Conservation (phyloP, 2,329 filamentous ascomycete genomes). For the Xylaria sp. region DNA sequence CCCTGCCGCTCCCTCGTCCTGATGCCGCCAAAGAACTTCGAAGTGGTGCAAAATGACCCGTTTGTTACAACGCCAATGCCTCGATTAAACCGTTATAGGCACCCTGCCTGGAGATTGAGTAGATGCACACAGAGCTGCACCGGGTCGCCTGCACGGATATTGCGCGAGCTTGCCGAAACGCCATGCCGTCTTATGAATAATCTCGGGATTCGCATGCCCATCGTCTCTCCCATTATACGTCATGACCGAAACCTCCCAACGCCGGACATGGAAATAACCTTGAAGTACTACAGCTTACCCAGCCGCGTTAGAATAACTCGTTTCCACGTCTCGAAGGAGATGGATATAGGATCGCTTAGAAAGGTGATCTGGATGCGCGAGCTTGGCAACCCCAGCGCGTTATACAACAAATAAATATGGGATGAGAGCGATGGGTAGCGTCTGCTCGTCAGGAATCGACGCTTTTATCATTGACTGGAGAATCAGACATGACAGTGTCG, state of each 20-base stretch:
- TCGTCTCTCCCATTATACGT: conserved; percentile 13
- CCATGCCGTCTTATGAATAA: conserved; percentile 6
- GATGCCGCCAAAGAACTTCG: neutral
- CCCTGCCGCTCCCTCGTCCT: neutral
- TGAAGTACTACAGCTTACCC: conserved; percentile 5
- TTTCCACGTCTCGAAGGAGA: conserved; percentile 23
- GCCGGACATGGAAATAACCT: conserved; percentile 31
- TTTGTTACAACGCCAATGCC: neutral
- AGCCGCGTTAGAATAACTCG: conserved; percentile 4
- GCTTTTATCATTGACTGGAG: conserved; percentile 42
- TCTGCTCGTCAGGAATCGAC: conserved; percentile 27
- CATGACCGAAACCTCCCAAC: conserved; percentile 30
- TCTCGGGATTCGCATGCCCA: conserved; percentile 7
- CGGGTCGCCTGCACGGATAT: neutral
- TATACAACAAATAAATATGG: conserved; percentile 19
- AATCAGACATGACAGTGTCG: conserved; percentile 45
- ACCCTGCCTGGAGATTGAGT: neutral
- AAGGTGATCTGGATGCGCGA: conserved; percentile 1
- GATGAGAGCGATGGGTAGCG: neutral
- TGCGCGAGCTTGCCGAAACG: neutral
- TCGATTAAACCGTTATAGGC: neutral
- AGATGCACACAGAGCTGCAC: neutral
- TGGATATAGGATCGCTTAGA: neutral
- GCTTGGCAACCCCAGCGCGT: neutral
- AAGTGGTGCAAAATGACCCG: neutral